These are phyloP conservation scores for Macrotyloma uniflorum DNA, from an alignment of 306 rosid species.

Conservation along the genomic window DNA sequence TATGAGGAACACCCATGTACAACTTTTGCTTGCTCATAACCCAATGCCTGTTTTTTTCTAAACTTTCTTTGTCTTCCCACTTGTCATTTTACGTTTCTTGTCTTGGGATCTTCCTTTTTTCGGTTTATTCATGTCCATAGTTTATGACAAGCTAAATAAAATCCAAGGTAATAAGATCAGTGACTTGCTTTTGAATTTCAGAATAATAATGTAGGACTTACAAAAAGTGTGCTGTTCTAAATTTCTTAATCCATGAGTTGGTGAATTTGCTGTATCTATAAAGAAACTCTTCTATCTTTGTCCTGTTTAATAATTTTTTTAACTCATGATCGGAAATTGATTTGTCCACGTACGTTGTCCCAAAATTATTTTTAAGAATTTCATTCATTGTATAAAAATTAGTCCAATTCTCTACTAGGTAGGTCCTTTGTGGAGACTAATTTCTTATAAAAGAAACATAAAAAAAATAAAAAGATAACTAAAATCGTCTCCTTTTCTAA, in stretches of 20 bases:
- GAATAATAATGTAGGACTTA: conserved; percentile 23
- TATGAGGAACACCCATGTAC: conserved; percentile 44
- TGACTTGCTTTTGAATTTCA: conserved; percentile 36
- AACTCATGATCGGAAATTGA: conserved; percentile 19
- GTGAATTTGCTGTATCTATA: conserved; percentile 44
- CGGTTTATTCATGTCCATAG: conserved; percentile 29
- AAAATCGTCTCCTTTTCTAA: not conserved
- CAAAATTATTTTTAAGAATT: not conserved
- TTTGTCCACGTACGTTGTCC: not conserved
- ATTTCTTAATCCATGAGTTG: conserved; percentile 28
- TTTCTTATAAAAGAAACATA: not conserved
- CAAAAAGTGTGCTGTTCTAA: conserved; percentile 31
- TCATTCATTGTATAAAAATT: not conserved
- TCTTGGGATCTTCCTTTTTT: conserved; percentile 36
- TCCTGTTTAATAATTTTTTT: conserved; percentile 33
- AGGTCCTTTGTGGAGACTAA: not conserved
- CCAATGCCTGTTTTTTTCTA: conserved; percentile 39
- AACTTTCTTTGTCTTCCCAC: conserved; percentile 47
- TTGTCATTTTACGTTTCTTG: conserved; percentile 49
- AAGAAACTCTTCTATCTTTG: conserved; percentile 33
- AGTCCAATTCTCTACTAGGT: not conserved
- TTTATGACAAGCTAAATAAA: conserved; percentile 33
- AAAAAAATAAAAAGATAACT: not conserved
- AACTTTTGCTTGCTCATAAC: conserved; percentile 38
- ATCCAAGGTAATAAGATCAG: conserved; percentile 37